Evolutionary conservation across 148 eudicot genomes (phyloP).

Genomic region (Fagopyrum homotropicum): DNA sequence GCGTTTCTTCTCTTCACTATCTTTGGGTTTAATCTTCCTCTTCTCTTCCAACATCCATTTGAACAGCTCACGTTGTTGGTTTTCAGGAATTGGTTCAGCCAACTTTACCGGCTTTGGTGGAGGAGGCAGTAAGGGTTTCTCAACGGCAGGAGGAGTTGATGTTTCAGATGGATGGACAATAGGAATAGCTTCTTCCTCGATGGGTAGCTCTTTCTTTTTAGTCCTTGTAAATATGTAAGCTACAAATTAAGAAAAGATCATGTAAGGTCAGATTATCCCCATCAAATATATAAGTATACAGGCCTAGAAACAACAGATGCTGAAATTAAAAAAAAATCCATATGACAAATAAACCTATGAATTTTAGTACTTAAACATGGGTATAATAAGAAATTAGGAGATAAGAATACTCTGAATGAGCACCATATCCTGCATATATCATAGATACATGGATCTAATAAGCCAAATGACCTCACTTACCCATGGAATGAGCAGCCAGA

Average conservation of each 20-base stretch:
- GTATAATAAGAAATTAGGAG: background rate
- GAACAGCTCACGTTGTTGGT: conserved; percentile 57
- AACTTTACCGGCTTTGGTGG: conserved; percentile 37
- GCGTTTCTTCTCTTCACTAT: conserved; percentile 44
- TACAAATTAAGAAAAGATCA: conserved; percentile 24
- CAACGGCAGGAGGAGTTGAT: conserved; percentile 16
- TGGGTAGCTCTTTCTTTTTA: conserved; percentile 34
- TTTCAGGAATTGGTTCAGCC: conserved; percentile 47
- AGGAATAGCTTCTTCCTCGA: conserved; percentile 26
- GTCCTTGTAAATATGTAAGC: conserved; percentile 65
- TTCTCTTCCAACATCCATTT: conserved; percentile 74
- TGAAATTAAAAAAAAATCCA: background rate
- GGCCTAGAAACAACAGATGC: background rate
- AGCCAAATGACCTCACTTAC: background rate
- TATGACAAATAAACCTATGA: background rate
- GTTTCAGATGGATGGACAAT: conserved; percentile 18
- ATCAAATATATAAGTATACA: background rate
- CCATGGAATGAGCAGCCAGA: background rate
- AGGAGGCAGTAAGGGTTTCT: conserved; percentile 34
- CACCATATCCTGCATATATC: background rate
- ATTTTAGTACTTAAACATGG: background rate
- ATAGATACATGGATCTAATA: background rate
- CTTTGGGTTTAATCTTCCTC: conserved; percentile 45
- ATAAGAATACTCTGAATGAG: background rate
- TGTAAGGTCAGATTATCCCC: background rate